These are phyloP conservation scores for Vaccinium darrowii DNA, from an alignment of 148 eudicot species.

Conservation along the genomic window DNA sequence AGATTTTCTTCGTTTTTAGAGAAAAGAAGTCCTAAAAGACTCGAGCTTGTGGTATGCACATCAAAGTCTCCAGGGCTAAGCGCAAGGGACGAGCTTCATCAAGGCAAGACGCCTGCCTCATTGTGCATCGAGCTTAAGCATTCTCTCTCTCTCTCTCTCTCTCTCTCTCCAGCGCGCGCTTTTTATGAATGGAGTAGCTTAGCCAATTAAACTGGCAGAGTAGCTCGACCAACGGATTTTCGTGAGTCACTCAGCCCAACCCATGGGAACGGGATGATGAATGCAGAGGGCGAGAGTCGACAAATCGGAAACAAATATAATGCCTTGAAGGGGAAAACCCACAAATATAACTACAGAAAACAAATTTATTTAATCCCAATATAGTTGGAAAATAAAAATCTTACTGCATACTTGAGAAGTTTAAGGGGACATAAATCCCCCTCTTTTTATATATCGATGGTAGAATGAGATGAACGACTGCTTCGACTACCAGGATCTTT, in stretches of 20 bases:
- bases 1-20: no score
- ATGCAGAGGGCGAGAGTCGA: background rate
- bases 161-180: no score
- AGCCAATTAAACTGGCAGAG: background rate
- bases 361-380: background rate
- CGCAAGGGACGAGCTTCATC: no score
- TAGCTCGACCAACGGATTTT: background rate
- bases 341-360: background rate
- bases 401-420: background rate
- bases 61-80: no score
- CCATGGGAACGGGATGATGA: background rate
- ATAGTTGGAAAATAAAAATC: background rate
- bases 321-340: background rate
- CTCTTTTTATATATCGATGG: conserved; percentile 25
- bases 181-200: no score
- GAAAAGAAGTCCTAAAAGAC: no score
- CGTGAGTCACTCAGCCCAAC: background rate
- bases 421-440: background rate
- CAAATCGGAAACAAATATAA: conserved; percentile 1
- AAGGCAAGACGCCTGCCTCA: no score
- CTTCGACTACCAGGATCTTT: conserved; percentile 46
- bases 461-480: conserved; percentile 49
- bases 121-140: no score
- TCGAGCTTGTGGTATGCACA: no score
- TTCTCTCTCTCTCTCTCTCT: no score